Conservation (phyloP, 768 basidiomycete genomes). For the Mrakia hoshinonis region DNA sequence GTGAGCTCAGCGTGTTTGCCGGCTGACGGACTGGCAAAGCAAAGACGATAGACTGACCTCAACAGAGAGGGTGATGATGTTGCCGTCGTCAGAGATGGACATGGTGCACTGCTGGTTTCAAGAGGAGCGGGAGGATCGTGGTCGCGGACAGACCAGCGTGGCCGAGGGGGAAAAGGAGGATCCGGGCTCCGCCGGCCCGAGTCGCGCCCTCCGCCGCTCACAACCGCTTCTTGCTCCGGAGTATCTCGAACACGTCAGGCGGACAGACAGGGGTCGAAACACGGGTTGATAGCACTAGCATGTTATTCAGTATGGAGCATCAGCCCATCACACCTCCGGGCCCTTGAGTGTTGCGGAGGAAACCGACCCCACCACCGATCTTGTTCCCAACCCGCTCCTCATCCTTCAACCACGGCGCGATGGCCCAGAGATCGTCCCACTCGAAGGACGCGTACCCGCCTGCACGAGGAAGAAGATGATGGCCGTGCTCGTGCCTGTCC, state of each 20-base stretch:
- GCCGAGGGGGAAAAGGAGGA: no score
- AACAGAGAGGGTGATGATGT: constrained; percentile 14
- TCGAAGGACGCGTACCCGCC: constrained; percentile 19
- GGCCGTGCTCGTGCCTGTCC: not conserved
- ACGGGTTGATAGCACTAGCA: not conserved
- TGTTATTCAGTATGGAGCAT: not conserved
- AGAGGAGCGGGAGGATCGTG: no score
- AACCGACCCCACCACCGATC: constrained; percentile 2
- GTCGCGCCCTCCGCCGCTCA: no score
- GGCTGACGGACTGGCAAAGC: not conserved
- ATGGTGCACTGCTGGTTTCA: no score
- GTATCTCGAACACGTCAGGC: no score
- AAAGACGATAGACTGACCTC: not conserved
- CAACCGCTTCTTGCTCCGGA: no score
- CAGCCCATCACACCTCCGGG: not conserved
- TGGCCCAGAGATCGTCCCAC: constrained; percentile 17
- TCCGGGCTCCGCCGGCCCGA: no score
- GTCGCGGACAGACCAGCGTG: no score
- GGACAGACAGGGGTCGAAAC: not conserved
- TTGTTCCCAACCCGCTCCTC: not conserved
- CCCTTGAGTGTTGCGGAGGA: not conserved
- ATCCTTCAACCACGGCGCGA: constrained; percentile 25
- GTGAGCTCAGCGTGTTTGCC: not conserved
- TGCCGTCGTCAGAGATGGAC: constrained; percentile 9
- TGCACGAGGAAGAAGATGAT: constrained; percentile 2